Evolutionary conservation across 768 basidiomycete genomes (phyloP), one percentile per base, ranked within the genome.

Genomic region (Calocybe cyanea): DNA sequence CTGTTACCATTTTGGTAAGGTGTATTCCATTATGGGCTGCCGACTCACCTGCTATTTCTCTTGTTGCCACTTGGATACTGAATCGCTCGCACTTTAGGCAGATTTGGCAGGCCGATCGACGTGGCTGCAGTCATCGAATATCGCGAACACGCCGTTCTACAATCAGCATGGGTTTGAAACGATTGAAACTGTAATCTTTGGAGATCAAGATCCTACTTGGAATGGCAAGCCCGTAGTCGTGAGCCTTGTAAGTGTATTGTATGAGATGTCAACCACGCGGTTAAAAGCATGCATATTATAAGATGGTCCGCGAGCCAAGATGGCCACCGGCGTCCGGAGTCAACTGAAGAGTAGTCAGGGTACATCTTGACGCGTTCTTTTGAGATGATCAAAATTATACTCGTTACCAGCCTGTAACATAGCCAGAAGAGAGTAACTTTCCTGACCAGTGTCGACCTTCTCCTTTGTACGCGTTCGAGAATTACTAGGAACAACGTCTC

Each of bases 201-300:
- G 67, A 8, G 60, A 64, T 8, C 45, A 57, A 2, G 62, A 67
- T 43, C 62, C 63, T 18, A 48, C 49, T 19, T 68, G 67, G 67
- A 38, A 56, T 21, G 49, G 46, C 15, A 43, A 55, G 10, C 62
- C 63, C 11, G 55, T 68, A 4, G 48, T 61, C 11, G 43, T 64
- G 11, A 54, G 49, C 32, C 51, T 68, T 23, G 67, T 67, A 44
- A 31, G 63, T 54, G 13, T 30, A 33, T 20, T 11, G 9, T 36
- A 6, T 17, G 2, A 6, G 14, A 25, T 25, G n/a, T 24, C 43
- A 13, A 23, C 10, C 24, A 13, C 13, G 17, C 2, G 7, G 30
- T 38, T 53, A 15, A 50, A 7, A 2, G 4, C n/a, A 11, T 28
- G 11, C 25, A 28, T 28, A 11, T 28, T 21, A 23, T 15, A 14